A percentile compares a stretch with the other conserved stretches of the same genome.
Conservation (phyloP, 768 basidiomycete species). For the Pholiota conissans region DNA sequence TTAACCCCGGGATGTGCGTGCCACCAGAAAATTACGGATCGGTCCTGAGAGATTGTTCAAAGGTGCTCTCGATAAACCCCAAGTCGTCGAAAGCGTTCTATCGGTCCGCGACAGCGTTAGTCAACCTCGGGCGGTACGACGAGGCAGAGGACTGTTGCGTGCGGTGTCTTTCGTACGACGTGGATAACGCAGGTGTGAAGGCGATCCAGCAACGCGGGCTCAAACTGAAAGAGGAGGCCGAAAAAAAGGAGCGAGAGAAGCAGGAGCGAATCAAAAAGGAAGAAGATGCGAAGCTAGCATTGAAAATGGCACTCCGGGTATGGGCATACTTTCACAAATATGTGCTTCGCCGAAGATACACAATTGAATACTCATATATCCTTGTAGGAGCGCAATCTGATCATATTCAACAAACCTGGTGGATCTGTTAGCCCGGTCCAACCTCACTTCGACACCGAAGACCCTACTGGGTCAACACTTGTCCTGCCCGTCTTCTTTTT, state of each 20-base stretch:
- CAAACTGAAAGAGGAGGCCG: constrained; percentile 48
- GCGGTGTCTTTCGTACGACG: constrained; percentile 62
- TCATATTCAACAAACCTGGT: constrained; percentile 52
- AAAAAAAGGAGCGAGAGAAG: constrained; percentile 50
- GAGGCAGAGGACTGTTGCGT: constrained; percentile 85
- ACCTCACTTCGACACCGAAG: constrained; percentile 69
- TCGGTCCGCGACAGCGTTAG: constrained; percentile 77
- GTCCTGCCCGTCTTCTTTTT: constrained; percentile 90
- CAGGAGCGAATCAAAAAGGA: constrained; percentile 49
- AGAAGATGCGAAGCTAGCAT: constrained; percentile 48
- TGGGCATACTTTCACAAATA: constrained; percentile 18
- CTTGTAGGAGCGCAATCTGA: constrained; percentile 71
- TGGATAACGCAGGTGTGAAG: constrained; percentile 54
- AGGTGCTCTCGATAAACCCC: constrained; percentile 60
- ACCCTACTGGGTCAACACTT: constrained; percentile 56
- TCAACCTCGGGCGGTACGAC: constrained; percentile 70
- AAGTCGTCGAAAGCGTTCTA: constrained; percentile 82
- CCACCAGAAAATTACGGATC: constrained; percentile 81
- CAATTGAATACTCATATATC: constrained; percentile 3
- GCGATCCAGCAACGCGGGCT: constrained; percentile 46
- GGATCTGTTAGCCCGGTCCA: constrained; percentile 55
- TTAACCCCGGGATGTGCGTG: not conserved
- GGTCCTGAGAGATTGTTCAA: constrained; percentile 84
- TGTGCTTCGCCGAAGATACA: not conserved
- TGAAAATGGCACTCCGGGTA: constrained; percentile 69